Evolutionary conservation across 73 alveolate species (phyloP).

Genomic region (Halteria grandinella): DNA sequence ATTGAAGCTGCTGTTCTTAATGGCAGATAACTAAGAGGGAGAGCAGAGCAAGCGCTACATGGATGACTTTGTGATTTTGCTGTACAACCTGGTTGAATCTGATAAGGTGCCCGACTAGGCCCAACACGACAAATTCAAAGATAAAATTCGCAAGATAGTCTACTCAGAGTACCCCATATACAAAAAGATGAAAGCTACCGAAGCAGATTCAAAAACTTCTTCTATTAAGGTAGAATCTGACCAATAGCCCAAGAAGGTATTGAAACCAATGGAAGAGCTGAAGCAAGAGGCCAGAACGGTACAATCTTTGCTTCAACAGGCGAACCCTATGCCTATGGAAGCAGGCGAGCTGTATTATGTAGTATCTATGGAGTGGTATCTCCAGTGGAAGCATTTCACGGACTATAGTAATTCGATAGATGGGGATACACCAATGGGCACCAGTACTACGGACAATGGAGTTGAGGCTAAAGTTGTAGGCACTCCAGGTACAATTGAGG

Average conservation of each 20-base stretch:
- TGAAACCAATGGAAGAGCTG: conserved; percentile 3
- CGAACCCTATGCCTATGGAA: conserved; percentile 14
- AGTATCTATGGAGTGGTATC: conserved; percentile 17
- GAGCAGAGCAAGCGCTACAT: too few species aligned
- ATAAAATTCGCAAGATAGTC: background rate
- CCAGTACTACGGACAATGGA: too few species aligned
- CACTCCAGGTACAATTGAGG: background rate
- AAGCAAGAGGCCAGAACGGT: conserved; percentile 13
- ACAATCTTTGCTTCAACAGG: background rate
- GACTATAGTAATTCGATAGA: background rate
- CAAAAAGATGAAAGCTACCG: background rate
- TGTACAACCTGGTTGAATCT: too few species aligned
- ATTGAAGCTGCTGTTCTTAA: too few species aligned
- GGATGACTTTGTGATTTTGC: too few species aligned
- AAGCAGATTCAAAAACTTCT: background rate
- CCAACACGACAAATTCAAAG: too few species aligned
- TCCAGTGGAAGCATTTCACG: conserved; percentile 24
- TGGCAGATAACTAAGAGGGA: too few species aligned
- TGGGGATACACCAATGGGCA: background rate
- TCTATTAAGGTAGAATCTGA: background rate
- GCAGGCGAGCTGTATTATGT: conserved; percentile 4
- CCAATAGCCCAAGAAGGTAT: background rate
- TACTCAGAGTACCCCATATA: background rate
- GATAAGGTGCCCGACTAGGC: too few species aligned
- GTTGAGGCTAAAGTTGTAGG: background rate